Evolutionary conservation across 305 asterid genomes (phyloP).

Genomic region (Fraxinus sp.): DNA sequence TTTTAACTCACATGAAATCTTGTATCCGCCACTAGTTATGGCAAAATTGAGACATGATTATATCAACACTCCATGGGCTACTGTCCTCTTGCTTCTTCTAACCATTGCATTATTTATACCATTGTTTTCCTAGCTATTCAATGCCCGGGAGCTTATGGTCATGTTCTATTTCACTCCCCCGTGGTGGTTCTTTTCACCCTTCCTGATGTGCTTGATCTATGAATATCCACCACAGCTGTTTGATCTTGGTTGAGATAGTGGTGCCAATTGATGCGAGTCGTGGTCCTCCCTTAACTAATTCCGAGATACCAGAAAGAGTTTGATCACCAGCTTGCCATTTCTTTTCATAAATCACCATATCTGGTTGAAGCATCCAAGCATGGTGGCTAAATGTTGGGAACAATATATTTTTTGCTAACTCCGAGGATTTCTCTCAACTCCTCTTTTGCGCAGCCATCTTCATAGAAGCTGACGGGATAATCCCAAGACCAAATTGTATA

Average conservation of each 20-base stretch:
- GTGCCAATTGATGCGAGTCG: background rate
- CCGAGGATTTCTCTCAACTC: background rate
- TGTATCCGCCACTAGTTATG: background rate
- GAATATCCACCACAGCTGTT: background rate
- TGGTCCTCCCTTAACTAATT: background rate
- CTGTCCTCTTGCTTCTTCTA: background rate
- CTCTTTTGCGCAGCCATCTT: background rate
- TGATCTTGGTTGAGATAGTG: background rate
- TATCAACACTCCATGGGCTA: background rate
- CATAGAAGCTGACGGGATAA: background rate
- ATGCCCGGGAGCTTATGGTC: background rate
- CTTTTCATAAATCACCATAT: background rate
- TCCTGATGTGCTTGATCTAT: background rate
- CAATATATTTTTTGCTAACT: background rate
- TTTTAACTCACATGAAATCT: background rate
- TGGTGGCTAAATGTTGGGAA: background rate
- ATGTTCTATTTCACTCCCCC: background rate
- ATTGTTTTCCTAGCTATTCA: background rate
- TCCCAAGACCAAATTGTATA: background rate
- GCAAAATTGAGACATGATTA: background rate
- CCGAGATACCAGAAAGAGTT: background rate
- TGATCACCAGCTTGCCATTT: background rate
- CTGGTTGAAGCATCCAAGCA: background rate
- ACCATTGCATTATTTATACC: background rate
- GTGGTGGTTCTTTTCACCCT: background rate